Percentiles rank a stretch among this genome's conserved stretches.
phyloP scores from a whole-genome alignment of 805 yeast genomes.

The Candida ipomoeae region DNA sequence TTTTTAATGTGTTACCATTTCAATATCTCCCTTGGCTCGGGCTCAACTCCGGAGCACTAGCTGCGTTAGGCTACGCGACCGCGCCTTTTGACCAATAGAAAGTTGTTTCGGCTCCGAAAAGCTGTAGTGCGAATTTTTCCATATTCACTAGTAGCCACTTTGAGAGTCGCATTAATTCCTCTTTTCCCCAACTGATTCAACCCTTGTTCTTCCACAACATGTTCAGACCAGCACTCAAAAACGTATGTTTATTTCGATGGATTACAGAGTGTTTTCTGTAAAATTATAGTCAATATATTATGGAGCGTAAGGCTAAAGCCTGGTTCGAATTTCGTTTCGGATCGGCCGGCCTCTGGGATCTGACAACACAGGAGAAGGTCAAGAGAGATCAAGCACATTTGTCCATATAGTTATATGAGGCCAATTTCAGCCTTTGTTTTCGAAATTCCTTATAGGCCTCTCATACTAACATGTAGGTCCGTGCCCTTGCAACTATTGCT shows the following conservation, averaged over 20 bases:
- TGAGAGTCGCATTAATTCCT: conserved; percentile 4
- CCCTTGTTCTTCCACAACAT: conserved; percentile 11
- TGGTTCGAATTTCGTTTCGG: not conserved
- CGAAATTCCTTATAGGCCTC: too few species aligned
- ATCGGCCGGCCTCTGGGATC: not conserved
- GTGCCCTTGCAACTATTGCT: conserved; percentile 53
- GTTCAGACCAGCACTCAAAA: conserved; percentile 19
- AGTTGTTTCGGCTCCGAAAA: conserved; percentile 17
- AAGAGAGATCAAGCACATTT: too few species aligned
- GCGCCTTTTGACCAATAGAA: conserved; percentile 13
- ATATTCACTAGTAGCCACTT: not conserved
- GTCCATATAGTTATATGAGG: too few species aligned
- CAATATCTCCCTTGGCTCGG: not conserved
- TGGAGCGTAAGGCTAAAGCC: not conserved
- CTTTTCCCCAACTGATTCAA: conserved; percentile 7
- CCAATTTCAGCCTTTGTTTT: too few species aligned
- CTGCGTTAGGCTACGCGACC: conserved; percentile 2
- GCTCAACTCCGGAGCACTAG: conserved; percentile 5
- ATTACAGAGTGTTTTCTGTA: not conserved
- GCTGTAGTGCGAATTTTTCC: conserved; percentile 18
- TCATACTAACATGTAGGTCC: conserved; percentile 33
- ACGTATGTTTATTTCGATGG: conserved; percentile 12
- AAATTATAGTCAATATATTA: not conserved
- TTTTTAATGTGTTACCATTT: too few species aligned
- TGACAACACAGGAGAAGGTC: not conserved